phyloP scores from a whole-genome alignment of 2,329 filamentous ascomycete genomes.

The Rhinocladiella mackenziei region DNA sequence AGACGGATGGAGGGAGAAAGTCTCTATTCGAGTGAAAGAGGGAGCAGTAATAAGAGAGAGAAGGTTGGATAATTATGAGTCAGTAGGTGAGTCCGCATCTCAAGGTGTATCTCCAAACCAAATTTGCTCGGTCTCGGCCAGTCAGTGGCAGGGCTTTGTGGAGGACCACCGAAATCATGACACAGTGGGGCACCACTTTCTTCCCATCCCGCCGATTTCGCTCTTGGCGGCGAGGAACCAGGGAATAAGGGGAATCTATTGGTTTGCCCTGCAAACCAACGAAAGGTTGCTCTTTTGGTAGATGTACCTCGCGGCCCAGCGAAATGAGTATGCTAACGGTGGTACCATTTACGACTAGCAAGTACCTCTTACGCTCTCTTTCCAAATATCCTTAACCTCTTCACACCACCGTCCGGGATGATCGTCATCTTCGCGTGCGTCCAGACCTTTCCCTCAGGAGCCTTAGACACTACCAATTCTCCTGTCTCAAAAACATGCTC shows the following conservation, averaged over 20 bases:
- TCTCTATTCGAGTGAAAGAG: not conserved
- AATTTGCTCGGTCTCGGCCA: too few species aligned
- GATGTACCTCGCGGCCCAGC: too few species aligned
- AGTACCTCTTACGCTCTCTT: constrained; percentile 45
- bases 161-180: not conserved
- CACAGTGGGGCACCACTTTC: not conserved
- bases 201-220: constrained; percentile 17
- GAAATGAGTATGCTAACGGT: too few species aligned
- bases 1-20: constrained; percentile 1
- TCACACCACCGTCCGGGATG: constrained; percentile 89
- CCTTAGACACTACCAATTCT: constrained; percentile 45
- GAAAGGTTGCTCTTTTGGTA: too few species aligned
- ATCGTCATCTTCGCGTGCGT: constrained; percentile 88
- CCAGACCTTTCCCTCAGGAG: constrained; percentile 68
- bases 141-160: constrained; percentile 1
- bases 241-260: not conserved
- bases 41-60: constrained; percentile 1
- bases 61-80: constrained; percentile 5
- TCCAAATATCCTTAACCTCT: constrained; percentile 75
- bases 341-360: too few species aligned
- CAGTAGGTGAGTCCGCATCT: too few species aligned
- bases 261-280: not conserved
- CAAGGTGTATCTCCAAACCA: too few species aligned
- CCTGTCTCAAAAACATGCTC: constrained; percentile 41
- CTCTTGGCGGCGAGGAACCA: constrained; percentile 15